phyloP scores from a whole-genome alignment of 768 basidiomycete genomes.

The Tricholomella constricta region DNA sequence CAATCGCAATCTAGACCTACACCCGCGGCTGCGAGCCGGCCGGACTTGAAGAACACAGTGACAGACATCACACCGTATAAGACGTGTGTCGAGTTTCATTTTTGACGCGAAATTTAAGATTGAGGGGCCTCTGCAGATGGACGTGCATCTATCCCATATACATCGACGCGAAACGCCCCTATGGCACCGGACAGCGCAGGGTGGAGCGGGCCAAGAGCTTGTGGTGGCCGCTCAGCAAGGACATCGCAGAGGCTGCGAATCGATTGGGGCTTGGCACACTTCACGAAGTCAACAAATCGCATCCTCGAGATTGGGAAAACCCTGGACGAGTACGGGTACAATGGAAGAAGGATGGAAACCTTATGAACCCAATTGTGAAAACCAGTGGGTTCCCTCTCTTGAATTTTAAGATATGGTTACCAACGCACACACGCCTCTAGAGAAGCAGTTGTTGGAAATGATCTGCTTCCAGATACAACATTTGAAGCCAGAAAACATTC shows the following conservation, averaged over 20 bases:
- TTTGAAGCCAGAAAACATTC: constrained; percentile 69
- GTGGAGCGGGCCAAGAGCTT: constrained; percentile 76
- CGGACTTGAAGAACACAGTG: constrained; percentile 40
- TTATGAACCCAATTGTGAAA: constrained; percentile 68
- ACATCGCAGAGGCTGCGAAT: constrained; percentile 84
- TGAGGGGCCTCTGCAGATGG: constrained; percentile 60
- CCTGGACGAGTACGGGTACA: constrained; percentile 93
- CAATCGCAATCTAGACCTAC: constrained; percentile 28
- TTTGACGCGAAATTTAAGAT: constrained; percentile 18
- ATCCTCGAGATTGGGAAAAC: constrained; percentile 98
- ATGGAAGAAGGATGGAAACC: constrained; percentile 79
- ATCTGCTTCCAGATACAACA: constrained; percentile 74
- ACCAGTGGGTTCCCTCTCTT: constrained; percentile 58
- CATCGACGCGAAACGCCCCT: constrained; percentile 91
- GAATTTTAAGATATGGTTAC: background rate
- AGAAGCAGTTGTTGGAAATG: constrained; percentile 78
- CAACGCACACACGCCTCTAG: constrained; percentile 36
- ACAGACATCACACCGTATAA: constrained; percentile 85
- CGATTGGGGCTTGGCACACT: constrained; percentile 77
- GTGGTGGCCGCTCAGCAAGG: constrained; percentile 95
- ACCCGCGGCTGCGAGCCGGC: constrained; percentile 23
- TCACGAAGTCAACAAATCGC: constrained; percentile 87
- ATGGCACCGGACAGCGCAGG: constrained; percentile 80
- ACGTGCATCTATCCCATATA: constrained; percentile 96
- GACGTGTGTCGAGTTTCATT: constrained; percentile 50